Base-by-base conservation (phyloP, 495 filamentous ascomycete genomes). In the Tetracladium setigerum region DNA sequence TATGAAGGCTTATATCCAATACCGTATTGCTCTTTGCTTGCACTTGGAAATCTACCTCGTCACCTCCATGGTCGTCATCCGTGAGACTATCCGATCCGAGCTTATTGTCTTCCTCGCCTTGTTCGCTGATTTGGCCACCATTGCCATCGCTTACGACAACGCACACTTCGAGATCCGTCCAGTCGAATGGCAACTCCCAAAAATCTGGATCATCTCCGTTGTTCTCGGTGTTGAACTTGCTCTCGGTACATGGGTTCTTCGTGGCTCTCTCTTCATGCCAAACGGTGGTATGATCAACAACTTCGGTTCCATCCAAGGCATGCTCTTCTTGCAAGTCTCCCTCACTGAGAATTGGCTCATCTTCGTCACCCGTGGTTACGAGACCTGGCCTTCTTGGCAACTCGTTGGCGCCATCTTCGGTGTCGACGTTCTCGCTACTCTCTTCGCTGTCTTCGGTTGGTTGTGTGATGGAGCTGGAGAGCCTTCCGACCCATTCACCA, bases 1-100 rank as follows among this genome's bases (percentile, higher is more conserved):
- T 58, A 86, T 86, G 82, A 86, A 86, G 76, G 76, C 82, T 31
- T 86, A 86, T 61, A 84, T 86, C 52, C 82, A 86, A 64, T 86
- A 86, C 70, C 82, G 82, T 78, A 86, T 86, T 59, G 82, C 82
- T 47, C 77, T 86, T 49, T 86, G 82, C 66, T 70, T 86, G 41
- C 82, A 86, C 67, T 67, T 86, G 58, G 82, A 86, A 69, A 77
- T 86, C 60, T 86, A 85, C 72, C 70, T 86, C n/a, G 81, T 84
- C 53, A 83, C 81, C 51, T 82, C 81, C 40, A 85, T 85, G 78
- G 75, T 85, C 68, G 84, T 84, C 70, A 80, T 86, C 67, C 71
- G 83, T 58, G 81, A 84, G 69, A 84, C 80, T 58, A 73, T 86
- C 55, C 65, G 67, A 50, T 71, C 74, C 53, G 74, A 83, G 35